A percentile compares a stretch with the other conserved stretches of the same genome.
phyloP scores from a whole-genome alignment of 176 grass and related monocot species.

The Carex myosuroides region DNA sequence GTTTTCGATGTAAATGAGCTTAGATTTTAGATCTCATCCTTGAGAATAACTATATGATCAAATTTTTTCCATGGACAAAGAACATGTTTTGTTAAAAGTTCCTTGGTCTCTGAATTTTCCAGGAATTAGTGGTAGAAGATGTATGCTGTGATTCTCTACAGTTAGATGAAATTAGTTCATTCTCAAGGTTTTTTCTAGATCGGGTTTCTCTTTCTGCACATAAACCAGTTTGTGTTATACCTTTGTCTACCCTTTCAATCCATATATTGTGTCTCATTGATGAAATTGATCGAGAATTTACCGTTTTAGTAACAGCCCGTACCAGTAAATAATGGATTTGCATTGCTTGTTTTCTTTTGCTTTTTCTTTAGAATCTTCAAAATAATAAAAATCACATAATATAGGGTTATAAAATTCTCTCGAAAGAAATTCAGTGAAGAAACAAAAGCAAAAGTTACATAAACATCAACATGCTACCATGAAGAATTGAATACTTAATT shows the following conservation, averaged over 20 bases:
- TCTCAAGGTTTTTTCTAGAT: background rate
- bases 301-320: background rate
- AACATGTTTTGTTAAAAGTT: background rate
- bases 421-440: background rate
- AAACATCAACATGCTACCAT: background rate
- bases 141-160: background rate
- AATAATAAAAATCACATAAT: background rate
- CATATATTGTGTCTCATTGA: background rate
- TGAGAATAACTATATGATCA: background rate
- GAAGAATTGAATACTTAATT: background rate
- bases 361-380: background rate
- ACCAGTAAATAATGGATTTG: background rate
- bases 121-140: background rate
- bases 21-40: background rate
- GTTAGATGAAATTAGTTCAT: background rate
- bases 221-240: background rate
- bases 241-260: background rate
- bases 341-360: background rate
- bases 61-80: background rate
- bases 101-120: background rate
- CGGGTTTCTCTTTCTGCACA: background rate
- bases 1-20: background rate
- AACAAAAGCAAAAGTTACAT: background rate
- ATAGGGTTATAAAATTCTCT: background rate
- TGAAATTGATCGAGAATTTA: background rate